A percentile compares a stretch with the other conserved stretches of the same genome.
Conservation (phyloP, 139 green algal species). For the Chlorella sp. region DNA sequence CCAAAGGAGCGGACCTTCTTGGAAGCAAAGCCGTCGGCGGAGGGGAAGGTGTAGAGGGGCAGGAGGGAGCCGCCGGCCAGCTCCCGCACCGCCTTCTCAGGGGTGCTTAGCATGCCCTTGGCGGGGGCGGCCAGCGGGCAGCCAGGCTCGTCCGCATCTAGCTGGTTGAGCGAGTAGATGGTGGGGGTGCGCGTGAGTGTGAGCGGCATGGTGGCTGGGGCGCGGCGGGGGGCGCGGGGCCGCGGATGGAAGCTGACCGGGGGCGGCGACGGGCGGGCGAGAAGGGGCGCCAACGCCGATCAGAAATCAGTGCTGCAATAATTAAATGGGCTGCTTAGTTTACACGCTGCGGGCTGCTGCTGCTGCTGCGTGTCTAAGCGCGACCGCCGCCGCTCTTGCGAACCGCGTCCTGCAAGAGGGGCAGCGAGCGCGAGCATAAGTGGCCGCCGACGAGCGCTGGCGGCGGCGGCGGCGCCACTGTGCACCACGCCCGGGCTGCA, state of each 20-base stretch:
- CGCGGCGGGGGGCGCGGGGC: neutral
- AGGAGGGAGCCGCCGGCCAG: constrained; percentile 34
- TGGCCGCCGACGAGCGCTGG: neutral
- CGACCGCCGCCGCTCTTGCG: constrained; percentile 29
- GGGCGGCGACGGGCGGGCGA: neutral
- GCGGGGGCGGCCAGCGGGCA: neutral
- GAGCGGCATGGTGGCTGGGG: constrained; percentile 33
- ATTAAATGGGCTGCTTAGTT: constrained; percentile 10
- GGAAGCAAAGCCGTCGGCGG: constrained; percentile 19
- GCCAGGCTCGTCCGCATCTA: constrained; percentile 15
- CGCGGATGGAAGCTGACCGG: neutral
- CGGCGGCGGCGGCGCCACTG: neutral
- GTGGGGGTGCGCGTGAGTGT: constrained; percentile 49
- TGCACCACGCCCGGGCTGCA: neutral
- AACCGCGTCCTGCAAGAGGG: constrained; percentile 24
- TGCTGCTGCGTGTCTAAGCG: neutral
- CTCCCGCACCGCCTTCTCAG: constrained; percentile 47
- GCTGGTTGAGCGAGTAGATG: constrained; percentile 57
- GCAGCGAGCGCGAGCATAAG: neutral
- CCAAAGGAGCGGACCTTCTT: constrained; percentile 68
- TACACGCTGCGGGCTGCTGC: neutral
- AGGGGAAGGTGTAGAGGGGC: constrained; percentile 49
- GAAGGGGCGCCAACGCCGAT: neutral
- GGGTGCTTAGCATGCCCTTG: constrained; percentile 23
- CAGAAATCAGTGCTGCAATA: neutral